phyloP scores from a whole-genome alignment of 441 rosid species.

The Corymbia calophylla region DNA sequence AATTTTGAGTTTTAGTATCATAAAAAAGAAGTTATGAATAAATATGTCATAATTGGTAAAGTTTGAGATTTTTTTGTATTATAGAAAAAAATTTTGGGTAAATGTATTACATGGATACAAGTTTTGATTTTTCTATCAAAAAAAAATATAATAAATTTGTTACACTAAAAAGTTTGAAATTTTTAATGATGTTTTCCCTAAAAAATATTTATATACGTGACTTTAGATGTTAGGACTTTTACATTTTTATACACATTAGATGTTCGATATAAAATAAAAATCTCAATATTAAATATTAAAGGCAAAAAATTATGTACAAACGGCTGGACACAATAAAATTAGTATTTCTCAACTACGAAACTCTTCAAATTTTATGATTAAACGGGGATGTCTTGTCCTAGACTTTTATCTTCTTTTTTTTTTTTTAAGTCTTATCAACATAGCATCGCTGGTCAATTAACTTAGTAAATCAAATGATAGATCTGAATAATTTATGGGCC shows the following conservation, averaged over 20 bases:
- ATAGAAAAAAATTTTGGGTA: too few relatives aligned
- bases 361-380: neutral
- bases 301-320: too few relatives aligned
- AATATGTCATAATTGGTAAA: too few relatives aligned
- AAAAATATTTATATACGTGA: neutral
- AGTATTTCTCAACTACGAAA: rapidly evolving
- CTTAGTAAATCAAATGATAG: rapidly evolving
- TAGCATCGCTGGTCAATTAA: rapidly evolving
- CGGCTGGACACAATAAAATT: rapidly evolving
- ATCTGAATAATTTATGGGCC: neutral
- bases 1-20: too few relatives aligned
- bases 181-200: too few relatives aligned
- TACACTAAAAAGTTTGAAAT: too few relatives aligned
- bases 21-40: too few relatives aligned
- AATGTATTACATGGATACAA: too few relatives aligned
- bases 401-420: neutral
- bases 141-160: too few relatives aligned
- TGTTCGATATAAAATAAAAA: neutral
- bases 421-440: neutral
- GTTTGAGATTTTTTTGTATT: too few relatives aligned
- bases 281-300: too few relatives aligned
- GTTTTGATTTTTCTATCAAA: too few relatives aligned
- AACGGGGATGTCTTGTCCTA: rapidly evolving
- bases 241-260: neutral
- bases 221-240: neutral